Evolutionary conservation across 768 basidiomycete species (phyloP), one percentile per base, ranked within the genome.

Genomic region (Tricholoma bakamatsutake): DNA sequence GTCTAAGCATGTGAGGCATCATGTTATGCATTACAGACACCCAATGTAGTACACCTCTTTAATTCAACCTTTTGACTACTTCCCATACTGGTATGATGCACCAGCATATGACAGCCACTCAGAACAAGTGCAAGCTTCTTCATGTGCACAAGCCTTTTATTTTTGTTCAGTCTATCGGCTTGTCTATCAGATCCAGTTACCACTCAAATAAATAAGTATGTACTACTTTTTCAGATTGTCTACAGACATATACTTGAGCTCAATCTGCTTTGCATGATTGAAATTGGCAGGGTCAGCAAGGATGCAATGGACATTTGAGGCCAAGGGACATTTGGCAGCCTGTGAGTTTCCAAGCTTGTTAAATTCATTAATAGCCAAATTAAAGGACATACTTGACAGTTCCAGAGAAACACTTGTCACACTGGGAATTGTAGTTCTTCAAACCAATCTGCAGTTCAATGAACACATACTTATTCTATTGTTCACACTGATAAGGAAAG

Each of bases 361-460:
- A 56, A 35, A 27, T 28, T 34, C 50, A 52, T 31, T 31, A 31
- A 31, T 48, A 15, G 50, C 10, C 15, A 33, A 51, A 52, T 34
- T 48, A 24, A 8, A 30, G 1, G 2, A 46, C 81, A 58, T 62
- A 94, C 94, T 95, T 95, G 77, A 96, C 92, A 51, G 93, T 97
- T 68, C 93, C 93, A 62, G 93, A 95, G 90, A 99, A 98, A 93
- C 96, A 96, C 82, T 98, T 98, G 77, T 99, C 97, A 62, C 95
- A 81, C 85, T 98, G 97, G 64, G 97, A 96, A 75, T 99, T 93
- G 79, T 97, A 97, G 84, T 97, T 97, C n/a, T n/a, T n/a, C n/a
- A n/a, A n/a, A n/a, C n/a, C n/a, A n/a, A n/a, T n/a, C n/a, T n/a
- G n/a, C n/a, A 97, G 83, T 73, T 97, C 93, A 69, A 96, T 87